Conservation (phyloP, 2,329 filamentous ascomycete genomes). For the Westerdykella ornata region DNA sequence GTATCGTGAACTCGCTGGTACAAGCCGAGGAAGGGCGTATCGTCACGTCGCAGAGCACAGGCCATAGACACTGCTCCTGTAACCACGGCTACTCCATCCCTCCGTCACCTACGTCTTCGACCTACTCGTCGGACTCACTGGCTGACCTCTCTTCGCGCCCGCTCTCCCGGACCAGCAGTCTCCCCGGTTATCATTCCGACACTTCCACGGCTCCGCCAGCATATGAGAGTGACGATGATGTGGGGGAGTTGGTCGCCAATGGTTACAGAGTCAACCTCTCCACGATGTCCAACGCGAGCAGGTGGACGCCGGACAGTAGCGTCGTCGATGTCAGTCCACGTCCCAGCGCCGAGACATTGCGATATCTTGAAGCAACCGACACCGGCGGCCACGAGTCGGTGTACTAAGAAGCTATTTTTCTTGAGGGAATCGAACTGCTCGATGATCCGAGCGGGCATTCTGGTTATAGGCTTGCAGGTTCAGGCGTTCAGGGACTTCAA, state of each 20-base stretch:
- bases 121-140: constrained; percentile 25
- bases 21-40: constrained; percentile 36
- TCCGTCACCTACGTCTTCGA: constrained; percentile 26
- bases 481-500: background rate
- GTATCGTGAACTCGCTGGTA: constrained; percentile 47
- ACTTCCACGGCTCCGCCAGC: constrained; percentile 35
- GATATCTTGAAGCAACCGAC: constrained; percentile 18
- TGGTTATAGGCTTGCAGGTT: background rate
- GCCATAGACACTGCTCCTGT: constrained; percentile 16
- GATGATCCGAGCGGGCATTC: background rate
- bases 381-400: constrained; percentile 14
- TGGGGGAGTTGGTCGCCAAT: constrained; percentile 29
- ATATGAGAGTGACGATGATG: constrained; percentile 37
- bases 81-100: constrained; percentile 3
- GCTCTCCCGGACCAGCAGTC: constrained; percentile 34
- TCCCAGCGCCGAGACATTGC: constrained; percentile 34
- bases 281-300: constrained; percentile 14
- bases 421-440: background rate
- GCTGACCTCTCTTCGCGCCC: constrained; percentile 31
- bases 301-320: constrained; percentile 37
- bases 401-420: too few relatives aligned
- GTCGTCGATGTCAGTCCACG: constrained; percentile 35
- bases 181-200: constrained; percentile 43
- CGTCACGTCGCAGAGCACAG: background rate
- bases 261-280: constrained; percentile 39